A percentile compares a stretch with the other conserved stretches of the same genome.
Evolutionary conservation across 169 alveolate genomes (phyloP).

Genomic region (Sarcocystis neurona): DNA sequence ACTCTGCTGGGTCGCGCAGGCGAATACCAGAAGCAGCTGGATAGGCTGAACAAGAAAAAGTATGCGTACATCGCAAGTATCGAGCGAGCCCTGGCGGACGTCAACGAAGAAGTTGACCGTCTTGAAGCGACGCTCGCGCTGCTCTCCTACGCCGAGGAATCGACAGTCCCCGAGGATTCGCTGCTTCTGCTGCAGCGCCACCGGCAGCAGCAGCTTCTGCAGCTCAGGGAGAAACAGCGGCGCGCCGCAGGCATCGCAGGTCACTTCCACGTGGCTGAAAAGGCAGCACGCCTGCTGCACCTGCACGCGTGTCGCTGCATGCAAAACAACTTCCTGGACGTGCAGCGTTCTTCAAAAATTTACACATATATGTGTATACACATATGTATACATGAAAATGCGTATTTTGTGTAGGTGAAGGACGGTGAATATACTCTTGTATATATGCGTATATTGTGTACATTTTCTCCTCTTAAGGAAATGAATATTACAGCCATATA

Average conservation of each 20-base stretch:
- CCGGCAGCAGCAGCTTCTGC: background rate
- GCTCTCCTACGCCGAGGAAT: slow-evolving; percentile 5
- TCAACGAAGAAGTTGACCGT: background rate
- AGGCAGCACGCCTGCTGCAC: too few relatives aligned
- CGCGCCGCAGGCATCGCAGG: background rate
- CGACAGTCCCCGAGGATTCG: background rate
- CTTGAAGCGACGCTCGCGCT: background rate
- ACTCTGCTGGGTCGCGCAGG: too few relatives aligned
- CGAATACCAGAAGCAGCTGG: background rate
- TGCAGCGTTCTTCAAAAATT: too few relatives aligned
- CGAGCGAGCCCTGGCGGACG: background rate
- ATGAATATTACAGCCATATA: too few relatives aligned
- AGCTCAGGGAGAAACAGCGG: background rate
- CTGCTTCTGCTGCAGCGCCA: background rate
- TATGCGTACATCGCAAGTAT: background rate
- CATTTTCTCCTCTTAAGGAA: too few relatives aligned
- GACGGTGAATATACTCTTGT: too few relatives aligned
- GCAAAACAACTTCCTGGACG: too few relatives aligned
- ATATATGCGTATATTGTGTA: too few relatives aligned
- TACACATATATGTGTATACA: too few relatives aligned
- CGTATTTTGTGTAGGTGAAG: too few relatives aligned
- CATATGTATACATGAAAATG: too few relatives aligned
- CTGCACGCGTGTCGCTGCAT: too few relatives aligned
- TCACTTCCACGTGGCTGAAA: background rate
- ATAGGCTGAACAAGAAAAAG: slow-evolving; percentile 17